These are phyloP conservation scores for Lodderomyces theae DNA, from an alignment of 1,139 yeast genomes.

Conservation along the genomic window DNA sequence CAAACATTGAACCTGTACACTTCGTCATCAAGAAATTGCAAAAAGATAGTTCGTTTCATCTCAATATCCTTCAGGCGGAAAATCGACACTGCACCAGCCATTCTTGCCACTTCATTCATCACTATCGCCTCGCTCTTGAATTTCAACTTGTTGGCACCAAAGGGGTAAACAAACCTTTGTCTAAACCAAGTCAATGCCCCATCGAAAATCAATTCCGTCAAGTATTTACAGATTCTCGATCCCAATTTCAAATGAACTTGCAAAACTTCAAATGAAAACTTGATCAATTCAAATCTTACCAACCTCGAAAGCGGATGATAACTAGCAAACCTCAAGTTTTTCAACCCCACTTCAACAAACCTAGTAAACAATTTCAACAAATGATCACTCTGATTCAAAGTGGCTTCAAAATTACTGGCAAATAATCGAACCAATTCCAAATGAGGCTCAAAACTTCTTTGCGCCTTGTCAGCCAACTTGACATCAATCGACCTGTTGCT, in stretches of 20 bases:
- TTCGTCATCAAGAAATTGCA: slow-evolving; percentile 73
- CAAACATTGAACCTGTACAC: slow-evolving; percentile 70
- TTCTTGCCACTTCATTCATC: slow-evolving; percentile 50
- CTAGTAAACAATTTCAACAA: slow-evolving; percentile 67
- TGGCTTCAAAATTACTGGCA: slow-evolving; percentile 80
- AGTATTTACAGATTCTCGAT: slow-evolving; percentile 41
- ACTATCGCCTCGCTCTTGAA: slow-evolving; percentile 67
- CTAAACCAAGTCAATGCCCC: slow-evolving; percentile 82
- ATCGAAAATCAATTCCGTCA: slow-evolving; percentile 55
- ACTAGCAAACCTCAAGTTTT: slow-evolving; percentile 58
- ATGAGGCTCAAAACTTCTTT: slow-evolving; percentile 69
- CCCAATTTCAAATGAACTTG: slow-evolving; percentile 51
- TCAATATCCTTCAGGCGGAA: slow-evolving; percentile 28
- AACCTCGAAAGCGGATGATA: slow-evolving; percentile 79
- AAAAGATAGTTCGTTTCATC: slow-evolving; percentile 49
- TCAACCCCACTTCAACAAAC: slow-evolving; percentile 57
- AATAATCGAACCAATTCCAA: slow-evolving; percentile 64
- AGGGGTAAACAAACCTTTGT: slow-evolving; percentile 66
- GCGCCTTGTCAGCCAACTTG: slow-evolving; percentile 47
- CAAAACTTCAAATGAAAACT: slow-evolving; percentile 65
- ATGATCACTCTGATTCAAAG: slow-evolving; percentile 70
- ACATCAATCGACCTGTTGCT: slow-evolving; percentile 65
- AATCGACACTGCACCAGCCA: slow-evolving; percentile 24
- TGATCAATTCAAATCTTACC: slow-evolving; percentile 69
- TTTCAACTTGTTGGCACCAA: slow-evolving; percentile 75